Evolutionary conservation across 1,284 basidiomycete genomes (phyloP).

Genomic region (Cerrena zonata): DNA sequence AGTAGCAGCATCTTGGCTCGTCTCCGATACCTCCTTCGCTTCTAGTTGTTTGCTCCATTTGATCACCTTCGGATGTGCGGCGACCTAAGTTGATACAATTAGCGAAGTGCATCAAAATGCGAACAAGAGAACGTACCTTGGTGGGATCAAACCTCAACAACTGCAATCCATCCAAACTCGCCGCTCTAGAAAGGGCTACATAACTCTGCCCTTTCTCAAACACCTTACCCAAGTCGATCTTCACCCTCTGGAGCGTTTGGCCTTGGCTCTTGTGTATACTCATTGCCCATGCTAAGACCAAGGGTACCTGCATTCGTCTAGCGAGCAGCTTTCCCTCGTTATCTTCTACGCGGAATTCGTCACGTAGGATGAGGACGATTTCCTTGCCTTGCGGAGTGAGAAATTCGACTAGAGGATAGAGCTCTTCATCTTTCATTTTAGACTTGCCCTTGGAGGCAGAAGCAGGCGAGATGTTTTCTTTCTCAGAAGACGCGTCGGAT

Average conservation of each 20-base stretch:
- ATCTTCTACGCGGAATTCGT: constrained; percentile 43
- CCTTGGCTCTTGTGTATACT: constrained; percentile 94
- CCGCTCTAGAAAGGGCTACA: constrained; percentile 92
- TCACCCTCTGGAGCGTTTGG: constrained; percentile 82
- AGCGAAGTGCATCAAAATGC: not conserved
- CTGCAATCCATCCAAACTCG: constrained; percentile 84
- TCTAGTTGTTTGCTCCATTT: constrained; percentile 61
- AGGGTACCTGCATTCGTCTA: constrained; percentile 60
- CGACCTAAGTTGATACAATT: constrained; percentile 38
- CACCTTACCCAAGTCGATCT: constrained; percentile 72
- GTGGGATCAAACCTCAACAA: constrained; percentile 78
- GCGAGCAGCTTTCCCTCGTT: constrained; percentile 35
- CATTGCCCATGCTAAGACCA: constrained; percentile 90
- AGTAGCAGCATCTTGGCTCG: not conserved
- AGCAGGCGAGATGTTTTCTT: constrained; percentile 23
- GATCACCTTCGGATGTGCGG: constrained; percentile 65
- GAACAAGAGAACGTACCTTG: constrained; percentile 45
- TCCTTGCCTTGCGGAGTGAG: constrained; percentile 57
- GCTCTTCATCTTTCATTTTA: constrained; percentile 30
- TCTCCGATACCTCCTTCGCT: constrained; percentile 18
- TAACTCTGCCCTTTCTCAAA: constrained; percentile 96
- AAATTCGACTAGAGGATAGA: constrained; percentile 77
- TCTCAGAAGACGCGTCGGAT: constrained; percentile 21
- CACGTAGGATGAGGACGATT: constrained; percentile 45
- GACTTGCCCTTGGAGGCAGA: constrained; percentile 13